Conservation (phyloP, 2,329 filamentous ascomycete genomes). For the Penicillium sp. region DNA sequence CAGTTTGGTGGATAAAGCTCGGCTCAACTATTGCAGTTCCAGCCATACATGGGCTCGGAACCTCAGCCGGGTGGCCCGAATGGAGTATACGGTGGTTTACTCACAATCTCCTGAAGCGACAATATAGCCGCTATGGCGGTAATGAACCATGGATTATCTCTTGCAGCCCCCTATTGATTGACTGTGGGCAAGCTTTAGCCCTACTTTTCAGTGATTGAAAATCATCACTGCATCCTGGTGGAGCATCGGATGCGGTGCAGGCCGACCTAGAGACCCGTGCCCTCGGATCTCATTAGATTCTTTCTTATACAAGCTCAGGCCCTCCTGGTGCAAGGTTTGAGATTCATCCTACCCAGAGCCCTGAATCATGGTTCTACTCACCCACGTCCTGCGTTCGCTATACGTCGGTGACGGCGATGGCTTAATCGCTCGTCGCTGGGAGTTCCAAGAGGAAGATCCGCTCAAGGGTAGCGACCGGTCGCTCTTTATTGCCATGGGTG, state of each 20-base stretch:
- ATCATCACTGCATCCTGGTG: background rate
- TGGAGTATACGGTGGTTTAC: background rate
- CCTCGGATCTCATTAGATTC: background rate
- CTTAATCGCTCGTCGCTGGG: slow-evolving; percentile 18
- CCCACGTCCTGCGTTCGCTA: slow-evolving; percentile 15
- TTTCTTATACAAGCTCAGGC: slow-evolving; percentile 4
- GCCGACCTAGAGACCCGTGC: background rate
- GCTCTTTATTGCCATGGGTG: slow-evolving; percentile 48
- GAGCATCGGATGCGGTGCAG: slow-evolving; percentile 5
- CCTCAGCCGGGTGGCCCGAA: background rate
- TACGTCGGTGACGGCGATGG: slow-evolving; percentile 5
- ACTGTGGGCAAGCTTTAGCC: background rate
- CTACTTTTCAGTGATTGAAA: background rate
- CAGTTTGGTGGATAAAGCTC: background rate
- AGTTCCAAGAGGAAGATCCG: slow-evolving; percentile 15
- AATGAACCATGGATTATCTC: slow-evolving; percentile 5
- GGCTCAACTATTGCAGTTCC: background rate
- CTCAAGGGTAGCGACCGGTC: slow-evolving; percentile 30
- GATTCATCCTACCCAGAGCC: background rate
- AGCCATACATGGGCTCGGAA: slow-evolving; percentile 1
- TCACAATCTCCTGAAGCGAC: background rate
- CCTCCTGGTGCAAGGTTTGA: background rate
- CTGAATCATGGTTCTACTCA: slow-evolving; percentile 12
- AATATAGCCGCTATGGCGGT: slow-evolving; percentile 1
- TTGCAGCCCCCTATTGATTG: background rate